Evolutionary conservation across 352 stramenopile species (phyloP).

Genomic region (Achlya hypogyna): DNA sequence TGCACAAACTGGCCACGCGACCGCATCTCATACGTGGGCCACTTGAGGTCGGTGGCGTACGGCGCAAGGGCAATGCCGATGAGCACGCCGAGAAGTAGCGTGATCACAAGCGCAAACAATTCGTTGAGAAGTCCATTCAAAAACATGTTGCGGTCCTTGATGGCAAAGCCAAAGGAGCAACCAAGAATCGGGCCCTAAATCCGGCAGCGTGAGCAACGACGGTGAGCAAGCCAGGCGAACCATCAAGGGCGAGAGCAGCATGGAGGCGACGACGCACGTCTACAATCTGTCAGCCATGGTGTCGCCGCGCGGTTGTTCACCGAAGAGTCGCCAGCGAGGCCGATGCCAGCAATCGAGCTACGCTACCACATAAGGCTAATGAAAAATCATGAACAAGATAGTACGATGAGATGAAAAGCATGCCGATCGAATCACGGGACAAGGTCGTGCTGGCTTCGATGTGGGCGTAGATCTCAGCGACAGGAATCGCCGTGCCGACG

Average conservation of each 20-base stretch:
- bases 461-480: slow-evolving; percentile 82
- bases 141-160: slow-evolving; percentile 72
- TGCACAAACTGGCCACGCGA: slow-evolving; percentile 66
- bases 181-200: slow-evolving; percentile 76
- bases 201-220: no score
- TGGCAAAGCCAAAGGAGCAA: slow-evolving; percentile 69
- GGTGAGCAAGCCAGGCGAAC: no score
- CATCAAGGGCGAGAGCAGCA: slow-evolving; percentile 83
- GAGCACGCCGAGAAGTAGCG: slow-evolving; percentile 67
- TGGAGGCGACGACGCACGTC: slow-evolving; percentile 80
- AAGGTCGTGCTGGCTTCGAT: slow-evolving; percentile 77
- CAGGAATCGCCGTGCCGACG: slow-evolving; percentile 67
- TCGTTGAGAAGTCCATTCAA: slow-evolving; percentile 78
- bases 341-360: slow-evolving; percentile 72
- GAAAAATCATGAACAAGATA: neutral
- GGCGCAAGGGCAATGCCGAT: slow-evolving; percentile 70
- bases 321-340: slow-evolving; percentile 59
- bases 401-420: slow-evolving; percentile 83
- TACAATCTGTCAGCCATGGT: slow-evolving; percentile 25
- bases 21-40: slow-evolving; percentile 68
- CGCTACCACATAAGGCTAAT: neutral
- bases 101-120: slow-evolving; percentile 70
- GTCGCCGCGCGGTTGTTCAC: slow-evolving; percentile 33
- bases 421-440: slow-evolving; percentile 70
- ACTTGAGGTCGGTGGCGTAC: slow-evolving; percentile 61